Conservation (phyloP, 345 rosid species). For the Odontarrhena argentea region DNA sequence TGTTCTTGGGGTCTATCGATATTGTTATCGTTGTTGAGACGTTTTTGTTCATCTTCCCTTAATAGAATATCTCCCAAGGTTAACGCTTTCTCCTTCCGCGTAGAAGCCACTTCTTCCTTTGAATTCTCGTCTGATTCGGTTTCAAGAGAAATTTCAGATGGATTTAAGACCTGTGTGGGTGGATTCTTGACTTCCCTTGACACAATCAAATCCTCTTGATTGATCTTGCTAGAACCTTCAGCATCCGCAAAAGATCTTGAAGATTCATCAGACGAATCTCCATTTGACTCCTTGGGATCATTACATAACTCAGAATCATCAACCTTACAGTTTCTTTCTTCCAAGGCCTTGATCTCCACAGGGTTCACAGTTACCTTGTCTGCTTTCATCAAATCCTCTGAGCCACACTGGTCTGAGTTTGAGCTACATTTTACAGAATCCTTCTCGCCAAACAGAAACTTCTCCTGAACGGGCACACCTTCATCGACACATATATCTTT, state of each 20-base stretch:
- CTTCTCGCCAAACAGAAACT: slow-evolving; percentile 52
- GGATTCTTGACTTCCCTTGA: slow-evolving; percentile 9
- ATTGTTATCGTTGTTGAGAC: slow-evolving; percentile 12
- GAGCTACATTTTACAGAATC: slow-evolving; percentile 40
- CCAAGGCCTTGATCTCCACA: slow-evolving; percentile 27
- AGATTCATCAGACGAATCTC: slow-evolving; percentile 31
- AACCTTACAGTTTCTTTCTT: slow-evolving; percentile 2
- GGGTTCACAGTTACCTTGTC: slow-evolving; percentile 7
- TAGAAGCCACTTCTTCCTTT: slow-evolving; percentile 21
- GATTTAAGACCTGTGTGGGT: neutral
- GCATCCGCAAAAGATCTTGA: slow-evolving; percentile 34
- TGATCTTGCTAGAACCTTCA: slow-evolving; percentile 19
- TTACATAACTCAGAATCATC: slow-evolving; percentile 23
- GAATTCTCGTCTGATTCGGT: slow-evolving; percentile 29
- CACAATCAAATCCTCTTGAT: slow-evolving; percentile 33
- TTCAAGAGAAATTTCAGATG: slow-evolving; percentile 35
- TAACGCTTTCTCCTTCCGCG: slow-evolving; percentile 20
- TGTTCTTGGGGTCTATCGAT: slow-evolving; percentile 36
- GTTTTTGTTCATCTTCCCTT: slow-evolving; percentile 31
- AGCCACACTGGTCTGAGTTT: slow-evolving; percentile 29
- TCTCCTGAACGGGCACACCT: slow-evolving; percentile 59
- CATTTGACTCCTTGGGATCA: slow-evolving; percentile 11
- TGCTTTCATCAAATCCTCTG: slow-evolving; percentile 25
- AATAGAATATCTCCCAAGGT: slow-evolving; percentile 56
- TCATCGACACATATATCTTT: slow-evolving; percentile 87